Conservation (phyloP, 768 basidiomycete genomes). For the Roridomyces roridus region DNA sequence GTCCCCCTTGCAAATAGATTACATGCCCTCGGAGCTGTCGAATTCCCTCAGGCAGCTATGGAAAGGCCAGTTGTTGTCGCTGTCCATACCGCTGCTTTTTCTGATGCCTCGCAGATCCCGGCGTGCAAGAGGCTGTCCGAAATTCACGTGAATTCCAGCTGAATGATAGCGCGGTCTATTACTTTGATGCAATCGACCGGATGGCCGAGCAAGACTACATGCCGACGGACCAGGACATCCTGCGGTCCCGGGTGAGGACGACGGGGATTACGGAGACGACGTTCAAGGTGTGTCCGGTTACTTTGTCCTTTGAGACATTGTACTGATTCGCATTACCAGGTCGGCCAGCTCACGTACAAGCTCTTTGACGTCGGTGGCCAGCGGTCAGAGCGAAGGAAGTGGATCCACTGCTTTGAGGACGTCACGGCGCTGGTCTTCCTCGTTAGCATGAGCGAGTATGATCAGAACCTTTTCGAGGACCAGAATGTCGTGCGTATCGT, state of each 20-base stretch:
- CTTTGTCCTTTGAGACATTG: not conserved
- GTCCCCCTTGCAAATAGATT: constrained; percentile 79
- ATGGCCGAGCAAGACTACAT: constrained; percentile 80
- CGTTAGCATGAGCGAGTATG: constrained; percentile 93
- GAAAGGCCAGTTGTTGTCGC: constrained; percentile 34
- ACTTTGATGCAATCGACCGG: constrained; percentile 90
- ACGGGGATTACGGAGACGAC: constrained; percentile 98
- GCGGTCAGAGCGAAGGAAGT: constrained; percentile 89
- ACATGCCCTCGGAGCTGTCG: constrained; percentile 73
- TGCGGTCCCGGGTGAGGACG: constrained; percentile 93
- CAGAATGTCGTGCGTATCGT: constrained; percentile 79
- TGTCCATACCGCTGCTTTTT: not conserved
- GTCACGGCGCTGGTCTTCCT: constrained; percentile 94
- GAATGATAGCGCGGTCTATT: constrained; percentile 97
- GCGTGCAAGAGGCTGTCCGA: constrained; percentile 81
- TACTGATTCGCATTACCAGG: constrained; percentile 29
- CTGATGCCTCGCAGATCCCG: constrained; percentile 49
- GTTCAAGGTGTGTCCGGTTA: constrained; percentile 68
- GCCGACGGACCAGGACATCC: constrained; percentile 95
- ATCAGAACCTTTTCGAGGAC: constrained; percentile 97
- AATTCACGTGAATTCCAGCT: constrained; percentile 95
- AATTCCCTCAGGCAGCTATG: constrained; percentile 85
- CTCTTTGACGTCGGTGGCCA: constrained; percentile 93
- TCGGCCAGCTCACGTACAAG: constrained; percentile 92
- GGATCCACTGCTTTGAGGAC: constrained; percentile 96